A percentile compares a stretch with the other conserved stretches of the same genome.
Conservation (phyloP, 345 rosid species). For the Brassica napus region Da-Ae NC_063448.1:54846501-54847000, state of each 20-base stretch:
- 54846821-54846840: not conserved
- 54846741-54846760: conserved; percentile 56
- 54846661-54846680: not conserved
- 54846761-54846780: conserved; percentile 54
- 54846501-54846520: too few species aligned
- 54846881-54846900: conserved; percentile 47
- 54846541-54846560: not conserved
- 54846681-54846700: not conserved
- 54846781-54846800: conserved; percentile 2
- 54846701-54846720: conserved; percentile 33
- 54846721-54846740: conserved; percentile 65
- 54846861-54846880: conserved; percentile 44
- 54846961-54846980: not conserved
- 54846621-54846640: too few species aligned
- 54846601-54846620: conserved; percentile 59
- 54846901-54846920: conserved; percentile 40
- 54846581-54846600: conserved; percentile 66
- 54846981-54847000: not conserved
- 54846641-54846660: not conserved
- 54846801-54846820: not conserved
- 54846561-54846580: conserved; percentile 55
- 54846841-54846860: not conserved
- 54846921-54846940: conserved; percentile 57
- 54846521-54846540: too few species aligned
- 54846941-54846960: conserved; percentile 41